A percentile compares a stretch with the other conserved stretches of the same genome.
Conservation (phyloP, 2,329 filamentous ascomycete genomes). For the Huntiella moniliformis region DNA sequence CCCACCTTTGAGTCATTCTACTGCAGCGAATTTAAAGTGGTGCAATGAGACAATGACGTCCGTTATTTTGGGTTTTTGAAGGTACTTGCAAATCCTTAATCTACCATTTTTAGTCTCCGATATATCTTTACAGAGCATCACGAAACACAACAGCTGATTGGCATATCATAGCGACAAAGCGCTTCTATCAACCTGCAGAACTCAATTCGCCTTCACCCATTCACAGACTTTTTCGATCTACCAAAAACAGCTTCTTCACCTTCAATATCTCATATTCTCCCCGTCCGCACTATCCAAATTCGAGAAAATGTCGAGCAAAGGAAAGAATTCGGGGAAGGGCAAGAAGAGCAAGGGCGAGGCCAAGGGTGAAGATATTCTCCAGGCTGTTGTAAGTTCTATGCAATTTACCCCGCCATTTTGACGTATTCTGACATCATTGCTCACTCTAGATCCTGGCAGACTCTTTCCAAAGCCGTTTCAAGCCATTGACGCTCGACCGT, state of each 20-base stretch:
- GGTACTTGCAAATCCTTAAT: no score
- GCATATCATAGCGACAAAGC: no score
- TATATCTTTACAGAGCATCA: no score
- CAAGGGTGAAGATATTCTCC: constrained; percentile 39
- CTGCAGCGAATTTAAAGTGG: no score
- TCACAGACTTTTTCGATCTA: no score
- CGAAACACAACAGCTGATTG: no score
- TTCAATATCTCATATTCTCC: not conserved
- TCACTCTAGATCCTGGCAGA: constrained; percentile 63
- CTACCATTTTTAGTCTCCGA: no score
- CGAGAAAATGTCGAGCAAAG: constrained; percentile 11
- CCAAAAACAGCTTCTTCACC: not conserved
- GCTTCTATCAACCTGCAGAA: no score
- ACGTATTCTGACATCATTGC: constrained; percentile 9
- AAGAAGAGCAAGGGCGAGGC: constrained; percentile 34
- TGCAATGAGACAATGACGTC: no score
- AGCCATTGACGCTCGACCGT: constrained; percentile 71
- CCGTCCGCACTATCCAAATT: not conserved
- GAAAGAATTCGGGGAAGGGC: constrained; percentile 23
- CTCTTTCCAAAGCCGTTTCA: constrained; percentile 83
- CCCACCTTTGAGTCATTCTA: no score
- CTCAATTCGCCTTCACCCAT: no score
- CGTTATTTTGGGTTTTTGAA: no score
- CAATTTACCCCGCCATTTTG: not conserved
- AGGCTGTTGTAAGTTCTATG: constrained; percentile 32